Evolutionary conservation across 2,329 filamentous ascomycete genomes (phyloP), one percentile per base, ranked within the genome.

Genomic region (Aureobasidium leucospermi): DNA sequence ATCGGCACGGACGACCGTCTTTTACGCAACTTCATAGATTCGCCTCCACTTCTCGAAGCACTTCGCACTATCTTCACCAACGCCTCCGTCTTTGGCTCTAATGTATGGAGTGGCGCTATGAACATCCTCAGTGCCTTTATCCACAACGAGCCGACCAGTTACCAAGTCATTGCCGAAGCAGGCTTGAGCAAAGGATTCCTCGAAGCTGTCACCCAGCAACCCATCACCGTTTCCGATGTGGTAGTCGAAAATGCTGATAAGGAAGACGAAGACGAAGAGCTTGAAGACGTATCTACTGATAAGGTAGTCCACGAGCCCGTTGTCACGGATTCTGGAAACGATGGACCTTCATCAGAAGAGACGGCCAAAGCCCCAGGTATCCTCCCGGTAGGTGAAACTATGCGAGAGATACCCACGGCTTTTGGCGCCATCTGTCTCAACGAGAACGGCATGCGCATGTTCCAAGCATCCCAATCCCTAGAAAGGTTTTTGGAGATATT

Each of bases 81-180:
- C 67, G 86, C 89, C 39, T 79, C 79, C 56, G 79, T 86, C 39
- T 99, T 92, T 70, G 94, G 94, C 11, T 94, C 93, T 2, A 87
- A 94, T 61, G 90, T 97, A 5, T 99, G 94, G 94, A 96, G 91
- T 51, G 92, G 92, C 70, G 88, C 91, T 6, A 90, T 96, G 63
- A 92, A 87, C 58, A 93, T 96, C 60, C 78, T 99, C 53, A 94
- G 90, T 69, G 93, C 90, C 67, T 99, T 99, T 73, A 96, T 99
- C 67, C 95, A 99, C 74, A 96, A 97, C 69, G 94, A 99, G 68
- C 94, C 94, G 0, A 99, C 94, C 0, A 99, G 94, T 72, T 99
- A 96, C 71, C 88, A 90, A 31, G 90, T 96, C 28, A 94, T 99
- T 64, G 90, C 90, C 13, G 94, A 99, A 74, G 93, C 94, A 53